Evolutionary conservation across 805 yeast genomes (phyloP).

Genomic region (Lachancea sp.): DNA sequence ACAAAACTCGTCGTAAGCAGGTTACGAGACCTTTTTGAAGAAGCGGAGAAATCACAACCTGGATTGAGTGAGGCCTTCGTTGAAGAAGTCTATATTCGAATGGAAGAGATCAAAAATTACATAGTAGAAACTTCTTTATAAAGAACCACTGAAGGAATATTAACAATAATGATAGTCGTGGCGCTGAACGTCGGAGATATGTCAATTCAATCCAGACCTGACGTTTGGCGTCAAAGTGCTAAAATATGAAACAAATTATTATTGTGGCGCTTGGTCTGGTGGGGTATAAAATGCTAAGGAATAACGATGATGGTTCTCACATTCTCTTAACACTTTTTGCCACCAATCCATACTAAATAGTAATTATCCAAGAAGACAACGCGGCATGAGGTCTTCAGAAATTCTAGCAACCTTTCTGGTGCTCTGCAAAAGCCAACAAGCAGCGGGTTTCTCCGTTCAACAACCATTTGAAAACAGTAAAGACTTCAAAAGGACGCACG

Average conservation of each 20-base stretch:
- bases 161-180: not conserved
- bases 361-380: not conserved
- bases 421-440: not conserved
- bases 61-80: slow-evolving; percentile 62
- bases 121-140: slow-evolving; percentile 7
- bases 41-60: slow-evolving; percentile 47
- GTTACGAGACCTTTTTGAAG: slow-evolving; percentile 37
- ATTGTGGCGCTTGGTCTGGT: too few relatives aligned
- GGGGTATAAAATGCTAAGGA: too few relatives aligned
- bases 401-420: not conserved
- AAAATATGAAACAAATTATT: too few relatives aligned
- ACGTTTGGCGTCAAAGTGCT: not conserved
- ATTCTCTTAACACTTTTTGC: not conserved
- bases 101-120: slow-evolving; percentile 22
- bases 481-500: slow-evolving; percentile 9
- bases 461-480: not conserved
- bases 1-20: slow-evolving; percentile 43
- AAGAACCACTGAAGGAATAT: not conserved
- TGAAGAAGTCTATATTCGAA: slow-evolving; percentile 49
- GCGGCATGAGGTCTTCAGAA: slow-evolving; percentile 1
- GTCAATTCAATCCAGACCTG: not conserved
- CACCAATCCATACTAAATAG: not conserved
- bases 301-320: not conserved
- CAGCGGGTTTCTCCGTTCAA: not conserved
- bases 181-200: not conserved